Conservation (phyloP, 176 grass and related monocot genomes). For the Luzula sylvatica region DNA sequence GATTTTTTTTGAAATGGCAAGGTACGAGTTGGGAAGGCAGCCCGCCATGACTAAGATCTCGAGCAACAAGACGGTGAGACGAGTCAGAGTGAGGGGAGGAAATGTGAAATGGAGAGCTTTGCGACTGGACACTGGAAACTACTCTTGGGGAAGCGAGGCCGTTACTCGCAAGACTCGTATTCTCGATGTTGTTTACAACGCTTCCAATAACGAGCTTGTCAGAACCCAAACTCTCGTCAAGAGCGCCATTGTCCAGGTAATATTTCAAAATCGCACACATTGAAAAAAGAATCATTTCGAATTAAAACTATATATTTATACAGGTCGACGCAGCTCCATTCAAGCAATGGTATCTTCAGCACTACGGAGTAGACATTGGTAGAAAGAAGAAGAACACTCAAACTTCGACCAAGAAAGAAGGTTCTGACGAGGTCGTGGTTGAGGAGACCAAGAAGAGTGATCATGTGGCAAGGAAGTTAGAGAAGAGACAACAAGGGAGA, state of each 20-base stretch:
- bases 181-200: slow-evolving; percentile 83
- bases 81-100: slow-evolving; percentile 27
- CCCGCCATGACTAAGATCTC: slow-evolving; percentile 31
- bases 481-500: slow-evolving; percentile 54
- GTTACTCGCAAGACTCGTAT: slow-evolving; percentile 46
- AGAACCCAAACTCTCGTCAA: slow-evolving; percentile 91
- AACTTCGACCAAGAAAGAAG: slow-evolving; percentile 41
- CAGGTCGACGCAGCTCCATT: slow-evolving; percentile 78
- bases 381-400: slow-evolving; percentile 58
- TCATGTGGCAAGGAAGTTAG: slow-evolving; percentile 54
- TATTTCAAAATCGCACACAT: no score
- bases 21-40: slow-evolving; percentile 28
- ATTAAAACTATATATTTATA: no score
- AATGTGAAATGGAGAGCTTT: slow-evolving; percentile 36
- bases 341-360: slow-evolving; percentile 85
- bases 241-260: slow-evolving; percentile 69
- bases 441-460: slow-evolving; percentile 77
- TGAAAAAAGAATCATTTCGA: no score
- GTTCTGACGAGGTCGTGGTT: slow-evolving; percentile 14
- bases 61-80: slow-evolving; percentile 34
- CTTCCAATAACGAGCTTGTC: slow-evolving; percentile 90
- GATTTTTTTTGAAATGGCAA: background rate
- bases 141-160: slow-evolving; percentile 27
- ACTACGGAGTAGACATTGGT: slow-evolving; percentile 78
- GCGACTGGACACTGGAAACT: slow-evolving; percentile 26